These are phyloP conservation scores for Edaphochlamys debaryana DNA, from an alignment of 139 green algal genomes.

Conservation along the genomic window DNA sequence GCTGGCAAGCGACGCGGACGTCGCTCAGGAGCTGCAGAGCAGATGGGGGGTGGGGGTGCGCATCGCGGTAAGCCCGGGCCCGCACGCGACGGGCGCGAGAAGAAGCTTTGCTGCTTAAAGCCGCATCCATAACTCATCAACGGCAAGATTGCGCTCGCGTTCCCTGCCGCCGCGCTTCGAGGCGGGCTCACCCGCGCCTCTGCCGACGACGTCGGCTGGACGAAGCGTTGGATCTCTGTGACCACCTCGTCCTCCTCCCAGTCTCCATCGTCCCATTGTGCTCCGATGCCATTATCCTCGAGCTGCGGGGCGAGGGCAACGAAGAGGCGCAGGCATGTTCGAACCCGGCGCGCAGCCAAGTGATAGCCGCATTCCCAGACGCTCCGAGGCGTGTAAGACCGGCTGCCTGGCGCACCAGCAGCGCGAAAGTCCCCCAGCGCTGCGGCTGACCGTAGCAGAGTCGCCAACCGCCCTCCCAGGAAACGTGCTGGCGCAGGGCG, in stretches of 20 bases:
- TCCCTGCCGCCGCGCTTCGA: too few species aligned
- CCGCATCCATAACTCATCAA: too few species aligned
- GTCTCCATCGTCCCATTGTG: slow-evolving; percentile 4
- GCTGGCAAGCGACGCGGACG: background rate
- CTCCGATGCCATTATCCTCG: slow-evolving; percentile 34
- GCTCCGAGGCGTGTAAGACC: background rate
- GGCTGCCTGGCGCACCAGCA: background rate
- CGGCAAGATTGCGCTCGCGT: too few species aligned
- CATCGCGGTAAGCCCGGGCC: too few species aligned
- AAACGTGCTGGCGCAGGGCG: background rate
- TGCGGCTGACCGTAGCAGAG: background rate
- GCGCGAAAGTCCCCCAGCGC: background rate
- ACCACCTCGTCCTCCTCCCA: slow-evolving; percentile 38
- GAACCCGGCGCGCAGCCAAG: too few species aligned
- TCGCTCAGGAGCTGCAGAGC: slow-evolving; percentile 16
- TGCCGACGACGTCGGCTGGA: background rate
- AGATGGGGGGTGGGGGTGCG: too few species aligned
- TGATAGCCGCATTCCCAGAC: too few species aligned
- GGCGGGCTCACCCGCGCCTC: slow-evolving; percentile 32
- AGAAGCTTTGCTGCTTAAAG: too few species aligned
- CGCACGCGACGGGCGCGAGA: too few species aligned
- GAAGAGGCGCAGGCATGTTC: background rate
- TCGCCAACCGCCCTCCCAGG: too few species aligned
- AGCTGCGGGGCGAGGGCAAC: background rate
- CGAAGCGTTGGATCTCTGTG: slow-evolving; percentile 28